These are phyloP conservation scores for Monilinia fructicola DNA, from an alignment of 2,329 filamentous ascomycete genomes.

Conservation along the genomic window DNA sequence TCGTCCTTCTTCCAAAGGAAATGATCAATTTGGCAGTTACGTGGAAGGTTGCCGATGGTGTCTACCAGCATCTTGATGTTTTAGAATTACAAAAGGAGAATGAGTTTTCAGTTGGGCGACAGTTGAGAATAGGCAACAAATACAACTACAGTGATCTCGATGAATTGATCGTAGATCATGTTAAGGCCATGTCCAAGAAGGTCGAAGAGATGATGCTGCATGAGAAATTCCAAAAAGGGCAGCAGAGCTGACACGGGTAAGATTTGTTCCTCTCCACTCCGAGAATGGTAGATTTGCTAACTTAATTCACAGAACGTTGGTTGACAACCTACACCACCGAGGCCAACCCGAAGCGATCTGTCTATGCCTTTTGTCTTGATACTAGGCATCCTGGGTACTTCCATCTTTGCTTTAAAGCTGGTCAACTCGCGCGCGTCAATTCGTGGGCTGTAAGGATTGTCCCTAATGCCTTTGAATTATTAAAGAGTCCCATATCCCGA, in stretches of 20 bases:
- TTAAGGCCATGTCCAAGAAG: constrained; percentile 97
- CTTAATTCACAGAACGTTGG: constrained; percentile 72
- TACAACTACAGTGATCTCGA: constrained; percentile 95
- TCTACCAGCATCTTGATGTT: constrained; percentile 98
- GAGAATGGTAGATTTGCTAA: constrained; percentile 16
- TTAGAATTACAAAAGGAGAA: constrained; percentile 96
- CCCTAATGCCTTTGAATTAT: constrained; percentile 88
- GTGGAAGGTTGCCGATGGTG: constrained; percentile 94
- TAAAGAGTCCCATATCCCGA: constrained; percentile 88
- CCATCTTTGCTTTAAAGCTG: constrained; percentile 93
- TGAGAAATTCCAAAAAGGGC: constrained; percentile 85
- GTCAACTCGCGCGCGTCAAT: constrained; percentile 68
- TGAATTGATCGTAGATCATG: constrained; percentile 93
- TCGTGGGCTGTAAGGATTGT: constrained; percentile 87
- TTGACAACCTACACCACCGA: constrained; percentile 93
- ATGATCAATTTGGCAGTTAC: constrained; percentile 95
- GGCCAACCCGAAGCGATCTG: constrained; percentile 89
- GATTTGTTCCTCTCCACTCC: constrained; percentile 41
- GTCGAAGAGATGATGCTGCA: constrained; percentile 94
- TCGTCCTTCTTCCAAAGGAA: constrained; percentile 89
- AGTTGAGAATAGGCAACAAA: constrained; percentile 81
- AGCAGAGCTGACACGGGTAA: constrained; percentile 81
- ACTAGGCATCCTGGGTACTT: constrained; percentile 92
- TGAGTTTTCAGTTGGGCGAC: constrained; percentile 88
- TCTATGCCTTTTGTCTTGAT: constrained; percentile 95